Base-by-base conservation (phyloP, 371 early-diverging fungal genomes). In the Nosema muscidifuracis region DNA sequence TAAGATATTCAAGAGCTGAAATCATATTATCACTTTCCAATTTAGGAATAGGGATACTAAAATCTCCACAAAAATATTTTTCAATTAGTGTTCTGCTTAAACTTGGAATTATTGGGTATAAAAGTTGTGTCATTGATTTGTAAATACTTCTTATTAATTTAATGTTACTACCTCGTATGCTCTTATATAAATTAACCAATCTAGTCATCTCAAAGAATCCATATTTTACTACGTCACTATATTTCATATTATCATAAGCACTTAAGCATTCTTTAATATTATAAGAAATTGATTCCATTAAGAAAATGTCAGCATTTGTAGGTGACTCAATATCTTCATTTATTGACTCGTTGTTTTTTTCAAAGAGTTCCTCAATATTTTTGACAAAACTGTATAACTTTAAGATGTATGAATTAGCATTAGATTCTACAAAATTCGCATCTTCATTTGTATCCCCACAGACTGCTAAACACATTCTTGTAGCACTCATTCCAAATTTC, bases 401-500 rank as follows among this genome's bases (percentile, higher is more conserved):
- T 72, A 97, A 87, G 67, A 96, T 92, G 62, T 91, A 92, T 50
- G 92, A 89, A 80, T 97, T 93, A 68, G 97, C 97, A n/a, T 90
- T 92, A 18, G 87, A 80, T 77, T 92, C 91, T 76, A 91, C 88
- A 85, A 97, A 99, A 87, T 99, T 97, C 80, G 97, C 97, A 86
- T 99, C 99, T 80, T 97, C 97, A 58, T 92, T 87, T 63, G 87
- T 83, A 81, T 99, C 95, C 73, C 96, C 96, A 67, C 92, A 90
- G 80, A 90, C 89, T 38, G 94, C 95, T 47, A 98, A 85, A 12
- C 92, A 89, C 83, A 96, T 86, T 67, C 97, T 89, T 9, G 94
- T 92, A 16, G 97, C 95, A 82, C 94, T 94, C 44, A 95, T 95
- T 73, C 97, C 94, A 78, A 89, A 99, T 78, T 88, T 89, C 33